Evolutionary conservation across 2,329 filamentous ascomycete species (phyloP), one percentile per base, ranked within the genome.

Genomic region (Neocucurbitaria cava): DNA sequence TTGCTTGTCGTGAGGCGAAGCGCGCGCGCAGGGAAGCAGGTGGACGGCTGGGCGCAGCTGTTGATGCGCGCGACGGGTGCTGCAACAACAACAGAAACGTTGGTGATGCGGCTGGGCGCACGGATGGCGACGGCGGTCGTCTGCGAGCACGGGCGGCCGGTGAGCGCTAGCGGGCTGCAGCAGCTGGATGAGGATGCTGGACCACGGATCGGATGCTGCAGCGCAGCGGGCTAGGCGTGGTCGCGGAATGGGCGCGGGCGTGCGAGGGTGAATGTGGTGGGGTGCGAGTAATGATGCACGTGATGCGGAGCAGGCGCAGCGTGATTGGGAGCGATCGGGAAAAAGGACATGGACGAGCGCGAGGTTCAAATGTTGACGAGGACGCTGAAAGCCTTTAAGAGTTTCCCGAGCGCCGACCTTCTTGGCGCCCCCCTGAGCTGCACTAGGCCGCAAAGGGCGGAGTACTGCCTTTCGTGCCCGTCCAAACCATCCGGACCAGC

Each of bases 251-350:
- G 59, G 59, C 56, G 45, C 41, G 56, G 39, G 20, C n/a, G 4
- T 13, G 31, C 5, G 17, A 42, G 20, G 44, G 54, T 48, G 56
- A 55, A 48, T 31, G 54, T 52, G 47, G 65, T 44, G 55, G 61
- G 61, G 61, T 52, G 65, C 59, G 66, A 65, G 62, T 64, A 65
- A 61, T 64, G 65, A 61, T 64, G 62, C 52, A 53, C 49, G 58
- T 54, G 59, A 61, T 70, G 55, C 63, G 68, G 70, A 68, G 68
- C 59, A 64, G 65, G 61, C 61, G 62, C 59, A 62, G 65, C 62
- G 59, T 69, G 69, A 71, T 72, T 69, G 70, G 70, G 68, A 64
- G 66, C 66, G 65, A 68, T 64, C 66, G 65, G 65, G 60, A 65
- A 66, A 64, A 64, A 64, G 59, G 58, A 52, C 56, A 47, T 56